phyloP scores from a whole-genome alignment of 768 basidiomycete species.

The Cyclocybe cylindracea region DNA sequence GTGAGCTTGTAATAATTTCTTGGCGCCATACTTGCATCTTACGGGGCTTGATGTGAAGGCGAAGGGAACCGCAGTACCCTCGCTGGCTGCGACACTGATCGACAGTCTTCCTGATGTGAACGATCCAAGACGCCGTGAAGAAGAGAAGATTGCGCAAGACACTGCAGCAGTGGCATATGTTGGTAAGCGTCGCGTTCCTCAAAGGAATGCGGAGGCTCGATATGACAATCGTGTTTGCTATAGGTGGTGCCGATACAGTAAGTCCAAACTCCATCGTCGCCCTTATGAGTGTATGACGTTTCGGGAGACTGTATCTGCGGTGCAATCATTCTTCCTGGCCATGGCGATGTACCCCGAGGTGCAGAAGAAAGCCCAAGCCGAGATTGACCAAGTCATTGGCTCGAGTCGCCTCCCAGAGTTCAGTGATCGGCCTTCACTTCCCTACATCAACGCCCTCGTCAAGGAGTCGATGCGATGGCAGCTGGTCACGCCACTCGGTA shows the following conservation, averaged over 20 bases:
- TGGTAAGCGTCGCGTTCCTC: conserved; percentile 8
- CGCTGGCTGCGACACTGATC: conserved; percentile 2
- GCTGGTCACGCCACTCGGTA: conserved; percentile 16
- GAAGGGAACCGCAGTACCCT: conserved; percentile 6
- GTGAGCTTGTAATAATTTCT: neutral
- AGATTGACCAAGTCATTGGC: conserved; percentile 23
- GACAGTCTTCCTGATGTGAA: conserved; percentile 10
- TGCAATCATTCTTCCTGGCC: conserved; percentile 23
- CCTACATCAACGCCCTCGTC: conserved; percentile 19
- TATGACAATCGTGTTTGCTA: neutral
- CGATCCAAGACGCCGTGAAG: conserved; percentile 5
- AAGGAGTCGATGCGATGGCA: conserved; percentile 19
- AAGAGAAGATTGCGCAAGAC: conserved; percentile 11
- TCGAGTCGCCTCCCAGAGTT: conserved; percentile 24
- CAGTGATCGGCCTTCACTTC: conserved; percentile 21
- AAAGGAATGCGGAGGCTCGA: too few species aligned
- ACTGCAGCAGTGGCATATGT: conserved; percentile 14
- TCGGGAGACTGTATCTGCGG: conserved; percentile 20
- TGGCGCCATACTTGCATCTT: neutral
- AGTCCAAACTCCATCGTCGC: conserved; percentile 3
- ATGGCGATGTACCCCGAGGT: conserved; percentile 24
- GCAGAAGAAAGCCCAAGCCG: conserved; percentile 25
- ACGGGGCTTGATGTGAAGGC: neutral
- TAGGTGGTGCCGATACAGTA: conserved; percentile 22
- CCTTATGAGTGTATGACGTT: neutral